Base-by-base conservation (phyloP, 1,284 basidiomycete genomes). In the Ustilago curta region DNA sequence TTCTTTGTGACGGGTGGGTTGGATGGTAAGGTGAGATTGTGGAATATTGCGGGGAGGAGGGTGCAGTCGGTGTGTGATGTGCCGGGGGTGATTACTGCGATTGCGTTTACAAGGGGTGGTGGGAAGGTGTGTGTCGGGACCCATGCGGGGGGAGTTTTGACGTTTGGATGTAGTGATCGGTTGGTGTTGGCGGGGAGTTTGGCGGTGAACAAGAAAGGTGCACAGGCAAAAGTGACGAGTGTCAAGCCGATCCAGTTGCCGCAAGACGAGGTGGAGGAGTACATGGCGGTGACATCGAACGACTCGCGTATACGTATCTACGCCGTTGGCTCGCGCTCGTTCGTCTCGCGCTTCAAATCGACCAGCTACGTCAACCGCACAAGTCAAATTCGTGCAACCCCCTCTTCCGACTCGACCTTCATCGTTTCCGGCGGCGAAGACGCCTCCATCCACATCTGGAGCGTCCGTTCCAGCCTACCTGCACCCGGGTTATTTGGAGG, bases 1-100 rank as follows among this genome's bases (percentile, higher is more conserved):
- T 86, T 84, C 76, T 86, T 86, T 60, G 70, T 86, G 39, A 83
- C 77, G 4, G 86, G 85, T 18, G 81, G 81, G 0, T 68, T 86
- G 12, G 86, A 86, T 58, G 82, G 83, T 63, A 86, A 85, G 67
- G 63, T 86, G 11, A 64, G 86, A 19, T 52, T 86, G 44, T 86
- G 86, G 86, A 85, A 80, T 51, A 77, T 80, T 35, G 42, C 77
- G 16, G 74, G 69, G 12, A 61, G 74, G 11, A 58, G 60, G 12
- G 69, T 80, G 19, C 79, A 80, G 55, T 60, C 60, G 29, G 59
- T 66, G 42, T 58, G 60, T 3, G 83, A 84, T 43, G 76, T 85
- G 0, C 84, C 84, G 6, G 84, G 84, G 31, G 74, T 86, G 40
- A 85, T 86, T 61, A 86, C 86, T 1, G 78, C 80, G 37, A 82